Percentiles rank a stretch among this genome's conserved stretches.
phyloP scores from a whole-genome alignment of 257 asterid species.

The Nicotiana sylvestris region DNA sequence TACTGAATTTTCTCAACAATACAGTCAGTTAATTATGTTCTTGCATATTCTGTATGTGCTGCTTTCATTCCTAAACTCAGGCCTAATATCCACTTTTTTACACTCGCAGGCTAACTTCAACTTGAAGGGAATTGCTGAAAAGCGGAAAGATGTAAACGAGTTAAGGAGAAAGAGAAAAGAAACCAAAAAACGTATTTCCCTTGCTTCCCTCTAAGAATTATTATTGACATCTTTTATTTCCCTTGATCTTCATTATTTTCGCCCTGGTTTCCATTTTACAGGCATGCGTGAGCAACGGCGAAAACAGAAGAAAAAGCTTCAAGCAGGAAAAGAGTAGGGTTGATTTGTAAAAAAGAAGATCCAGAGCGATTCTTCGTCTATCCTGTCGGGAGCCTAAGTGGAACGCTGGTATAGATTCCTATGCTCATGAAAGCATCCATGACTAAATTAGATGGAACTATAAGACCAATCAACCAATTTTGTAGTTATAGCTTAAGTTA shows the following conservation, averaged over 20 bases:
- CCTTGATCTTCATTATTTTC: background rate
- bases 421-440: background rate
- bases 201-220: background rate
- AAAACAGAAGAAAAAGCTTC: slow-evolving; percentile 34
- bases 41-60: background rate
- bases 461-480: background rate
- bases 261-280: slow-evolving; percentile 13
- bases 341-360: background rate
- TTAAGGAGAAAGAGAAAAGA: slow-evolving; percentile 42
- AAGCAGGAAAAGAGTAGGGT: slow-evolving; percentile 21
- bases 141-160: slow-evolving; percentile 27
- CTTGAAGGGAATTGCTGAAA: slow-evolving; percentile 34
- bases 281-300: slow-evolving; percentile 40
- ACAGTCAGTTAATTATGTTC: background rate
- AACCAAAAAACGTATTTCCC: slow-evolving; percentile 36
- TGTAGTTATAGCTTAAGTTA: background rate
- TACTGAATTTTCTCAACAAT: background rate
- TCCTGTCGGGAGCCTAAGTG: background rate
- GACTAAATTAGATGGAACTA: background rate
- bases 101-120: slow-evolving; percentile 23
- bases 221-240: background rate
- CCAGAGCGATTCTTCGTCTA: background rate
- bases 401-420: background rate
- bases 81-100: background rate
- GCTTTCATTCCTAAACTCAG: background rate